Evolutionary conservation across 768 basidiomycete genomes (phyloP).

Genomic region (Termitomyces sp.): DNA sequence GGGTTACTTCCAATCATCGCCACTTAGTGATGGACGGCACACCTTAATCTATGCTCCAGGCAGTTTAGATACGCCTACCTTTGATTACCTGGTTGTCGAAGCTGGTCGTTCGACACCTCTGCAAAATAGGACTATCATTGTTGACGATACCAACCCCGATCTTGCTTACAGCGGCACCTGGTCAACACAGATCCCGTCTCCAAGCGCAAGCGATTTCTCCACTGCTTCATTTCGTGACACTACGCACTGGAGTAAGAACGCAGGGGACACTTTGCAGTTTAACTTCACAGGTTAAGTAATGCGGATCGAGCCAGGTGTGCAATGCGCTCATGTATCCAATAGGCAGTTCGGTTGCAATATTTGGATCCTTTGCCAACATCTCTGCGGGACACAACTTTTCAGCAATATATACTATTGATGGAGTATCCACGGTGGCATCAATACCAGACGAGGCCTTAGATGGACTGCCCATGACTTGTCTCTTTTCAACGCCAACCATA

Average conservation of each 20-base stretch:
- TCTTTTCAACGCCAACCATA: constrained; percentile 27
- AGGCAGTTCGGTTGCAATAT: constrained; percentile 33
- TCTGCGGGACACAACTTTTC: constrained; percentile 25
- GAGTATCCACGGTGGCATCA: constrained; percentile 17
- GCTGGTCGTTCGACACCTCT: constrained; percentile 30
- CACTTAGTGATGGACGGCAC: constrained; percentile 29
- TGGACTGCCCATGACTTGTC: constrained; percentile 25
- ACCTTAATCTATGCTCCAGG: constrained; percentile 28
- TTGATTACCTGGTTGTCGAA: constrained; percentile 35
- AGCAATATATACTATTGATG: constrained; percentile 31
- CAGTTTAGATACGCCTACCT: constrained; percentile 20
- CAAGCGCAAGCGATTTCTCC: constrained; percentile 19
- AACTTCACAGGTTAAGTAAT: constrained; percentile 27
- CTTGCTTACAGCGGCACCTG: constrained; percentile 29
- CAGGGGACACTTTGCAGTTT: constrained; percentile 28
- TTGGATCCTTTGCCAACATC: constrained; percentile 26
- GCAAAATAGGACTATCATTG: constrained; percentile 26
- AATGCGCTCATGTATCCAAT: constrained; percentile 2
- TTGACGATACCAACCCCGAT: constrained; percentile 28
- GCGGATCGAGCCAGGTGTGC: background rate
- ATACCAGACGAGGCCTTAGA: constrained; percentile 23
- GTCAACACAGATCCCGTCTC: constrained; percentile 17
- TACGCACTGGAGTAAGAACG: constrained; percentile 28
- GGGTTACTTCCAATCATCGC: constrained; percentile 25
- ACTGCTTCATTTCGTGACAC: constrained; percentile 24